Base-by-base conservation (phyloP, 2,329 filamentous ascomycete genomes). In the Clonostachys chloroleuca region DNA sequence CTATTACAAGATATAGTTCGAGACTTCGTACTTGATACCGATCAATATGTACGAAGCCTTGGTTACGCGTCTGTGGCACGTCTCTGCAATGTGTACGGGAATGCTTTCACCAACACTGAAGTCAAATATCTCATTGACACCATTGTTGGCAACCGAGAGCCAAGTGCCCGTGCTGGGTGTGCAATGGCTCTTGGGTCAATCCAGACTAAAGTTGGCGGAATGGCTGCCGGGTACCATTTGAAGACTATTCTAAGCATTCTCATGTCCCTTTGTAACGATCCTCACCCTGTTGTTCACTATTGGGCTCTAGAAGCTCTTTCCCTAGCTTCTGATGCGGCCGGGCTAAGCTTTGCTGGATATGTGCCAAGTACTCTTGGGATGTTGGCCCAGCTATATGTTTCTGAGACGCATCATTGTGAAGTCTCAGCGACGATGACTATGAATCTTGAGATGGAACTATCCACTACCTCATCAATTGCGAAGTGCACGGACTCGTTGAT, bases 201-300 rank as follows among this genome's bases (percentile, higher is more conserved):
- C 45, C 92, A 99, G 67, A 88, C 90, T 16, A 91, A 96, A 63
- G 88, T 99, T 34, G 95, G 94, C 48, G 92, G 94, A 48, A 97
- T 99, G 92, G 94, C 94, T 46, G 94, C 94, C 47, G 91, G 92
- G 5, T 91, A 94, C 57, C 94, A 99, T 63, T 77, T 99, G 44
- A 97, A 97, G 71, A 96, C 91, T 2, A 96, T 99, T 44, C 80
- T 96, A n/a, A 88, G 92, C 16, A 95, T 99, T 37, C 73, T 99
- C n/a, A 95, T 97, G 87, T 97, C 94, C 8, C 77, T 99, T 10
- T 92, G 91, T 64, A 96, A 92, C 56, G 94, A 99, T 60, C 89
- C 92, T 17, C 94, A 99, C 62, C 92, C 94, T 0, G 85, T 89
- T 1, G 94, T 99, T 9, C 94, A 99, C 65, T 96, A 92, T 62